A percentile compares a stretch with the other conserved stretches of the same genome.
Conservation (phyloP, 2,329 filamentous ascomycete genomes). For the Aspergillus niger region DNA sequence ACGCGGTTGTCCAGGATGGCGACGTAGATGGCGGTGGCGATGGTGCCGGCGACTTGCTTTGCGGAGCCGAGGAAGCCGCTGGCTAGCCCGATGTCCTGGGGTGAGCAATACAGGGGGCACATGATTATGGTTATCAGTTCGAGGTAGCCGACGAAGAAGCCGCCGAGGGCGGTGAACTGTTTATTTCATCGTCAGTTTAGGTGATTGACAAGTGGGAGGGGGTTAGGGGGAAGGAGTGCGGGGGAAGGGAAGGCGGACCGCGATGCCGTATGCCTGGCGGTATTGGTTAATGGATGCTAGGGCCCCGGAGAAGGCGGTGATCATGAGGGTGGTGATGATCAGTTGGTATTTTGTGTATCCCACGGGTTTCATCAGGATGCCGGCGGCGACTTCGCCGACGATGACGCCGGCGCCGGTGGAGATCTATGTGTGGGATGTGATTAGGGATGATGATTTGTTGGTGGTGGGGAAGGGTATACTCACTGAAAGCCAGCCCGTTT, state of each 20-base stretch:
- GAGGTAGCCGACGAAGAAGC: constrained; percentile 9
- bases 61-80: constrained; percentile 7
- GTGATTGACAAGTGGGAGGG: too few relatives aligned
- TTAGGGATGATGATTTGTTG: background rate
- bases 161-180: constrained; percentile 5
- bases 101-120: constrained; percentile 3
- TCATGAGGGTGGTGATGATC: background rate
- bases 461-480: background rate
- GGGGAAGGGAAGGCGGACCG: background rate
- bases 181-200: too few relatives aligned
- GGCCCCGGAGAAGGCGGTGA: constrained; percentile 8
- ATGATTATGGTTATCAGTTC: constrained; percentile 7
- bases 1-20: constrained; percentile 1
- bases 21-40: constrained; percentile 8
- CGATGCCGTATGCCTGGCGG: background rate
- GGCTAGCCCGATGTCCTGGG: constrained; percentile 1
- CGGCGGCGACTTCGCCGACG: constrained; percentile 2
- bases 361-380: background rate
- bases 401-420: constrained; percentile 3
- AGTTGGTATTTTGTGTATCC: constrained; percentile 6
- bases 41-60: constrained; percentile 6
- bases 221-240: background rate
- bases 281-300: constrained; percentile 4
- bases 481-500: constrained; percentile 4
- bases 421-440: background rate